Base-by-base conservation (phyloP, 331 rosid genomes). In the Rosa hybrid region DNA sequence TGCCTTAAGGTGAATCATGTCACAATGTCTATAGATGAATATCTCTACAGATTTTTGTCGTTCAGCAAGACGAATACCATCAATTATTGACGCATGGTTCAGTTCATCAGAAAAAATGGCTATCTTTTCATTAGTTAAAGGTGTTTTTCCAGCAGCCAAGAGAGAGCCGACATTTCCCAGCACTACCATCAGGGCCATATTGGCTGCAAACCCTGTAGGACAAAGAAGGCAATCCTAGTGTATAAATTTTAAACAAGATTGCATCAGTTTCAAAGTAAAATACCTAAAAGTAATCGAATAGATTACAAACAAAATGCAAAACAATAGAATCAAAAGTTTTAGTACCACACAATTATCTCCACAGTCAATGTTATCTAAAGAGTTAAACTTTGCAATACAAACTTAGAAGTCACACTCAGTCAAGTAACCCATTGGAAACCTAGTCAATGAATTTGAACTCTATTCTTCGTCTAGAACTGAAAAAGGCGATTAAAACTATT, bases 221-320 rank as follows among this genome's bases (percentile, higher is more conserved):
- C 99, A 95, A 84, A 93, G 99, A 85, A 95, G 98, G 87, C 99
- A 95, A 88, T 95, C 99, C 99, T 95, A 89, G 88, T 71, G 87
- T 81, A 90, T 81, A 77, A 86, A 84, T 78, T 84, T 81, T 74
- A 91, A 87, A 85, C 77, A 78, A 78, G 79, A 83, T 21, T 63
- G 70, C 54, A 88, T 89, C 81, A 90, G 92, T 71, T 81, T 81
- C 85, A 34, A 77, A 77, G 78, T 67, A 67, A 77, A 78, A 75
- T 12, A 50, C 41, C 41, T 8, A 57, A 59, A 78, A 7, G 7
- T 54, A 14, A 8, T 38, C 18, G 1, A 30, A 65, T 2, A 57
- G 60, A 73, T 20, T 27, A 54, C 44, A 71, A 81, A 48, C 6
- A 68, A 62, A 59, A 49, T 14, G 30, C 13, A 49, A 76, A 71